Evolutionary conservation across 495 filamentous ascomycete genomes (phyloP).

Genomic region (Emericellopsis terricola): DNA sequence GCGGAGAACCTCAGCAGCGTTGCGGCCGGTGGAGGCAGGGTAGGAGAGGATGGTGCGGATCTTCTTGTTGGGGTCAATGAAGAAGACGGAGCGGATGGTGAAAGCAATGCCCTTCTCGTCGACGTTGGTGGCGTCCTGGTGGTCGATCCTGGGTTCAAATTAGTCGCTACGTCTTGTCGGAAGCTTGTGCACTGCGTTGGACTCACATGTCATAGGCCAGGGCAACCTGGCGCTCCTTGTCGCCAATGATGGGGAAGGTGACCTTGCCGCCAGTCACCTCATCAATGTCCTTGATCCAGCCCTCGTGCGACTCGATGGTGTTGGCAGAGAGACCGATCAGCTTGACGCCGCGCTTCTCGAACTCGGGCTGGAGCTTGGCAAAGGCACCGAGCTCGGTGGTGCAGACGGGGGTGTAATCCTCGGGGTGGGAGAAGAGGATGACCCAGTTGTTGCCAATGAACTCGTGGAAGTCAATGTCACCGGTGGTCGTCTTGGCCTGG

Average conservation of each 20-base stretch:
- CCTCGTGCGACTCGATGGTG: slow-evolving; percentile 43
- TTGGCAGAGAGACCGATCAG: slow-evolving; percentile 87
- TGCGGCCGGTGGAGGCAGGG: slow-evolving; percentile 92
- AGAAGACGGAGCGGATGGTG: slow-evolving; percentile 96
- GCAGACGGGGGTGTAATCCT: slow-evolving; percentile 88
- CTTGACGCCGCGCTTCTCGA: slow-evolving; percentile 84
- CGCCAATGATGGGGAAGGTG: slow-evolving; percentile 90
- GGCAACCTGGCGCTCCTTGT: slow-evolving; percentile 87
- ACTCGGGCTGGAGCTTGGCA: slow-evolving; percentile 94
- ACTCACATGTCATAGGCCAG: slow-evolving; percentile 85
- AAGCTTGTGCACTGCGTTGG: not conserved
- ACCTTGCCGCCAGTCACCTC: slow-evolving; percentile 72
- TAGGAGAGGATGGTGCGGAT: slow-evolving; percentile 93
- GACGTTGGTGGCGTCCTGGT: slow-evolving; percentile 62
- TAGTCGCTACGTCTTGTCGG: not conserved
- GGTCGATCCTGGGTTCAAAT: slow-evolving; percentile 49
- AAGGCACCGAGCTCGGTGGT: slow-evolving; percentile 96
- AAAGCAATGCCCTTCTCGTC: slow-evolving; percentile 93
- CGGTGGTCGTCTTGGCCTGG: slow-evolving; percentile 76
- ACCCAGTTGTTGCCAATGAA: slow-evolving; percentile 92
- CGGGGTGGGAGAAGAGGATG: slow-evolving; percentile 93
- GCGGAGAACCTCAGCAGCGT: slow-evolving; percentile 88
- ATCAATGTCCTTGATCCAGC: slow-evolving; percentile 93
- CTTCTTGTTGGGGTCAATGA: slow-evolving; percentile 97
- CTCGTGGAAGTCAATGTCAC: slow-evolving; percentile 91